Percentiles rank a stretch among this genome's conserved stretches.
phyloP scores from a whole-genome alignment of 2,329 filamentous ascomycete genomes.

The Daldinia sp. region DNA sequence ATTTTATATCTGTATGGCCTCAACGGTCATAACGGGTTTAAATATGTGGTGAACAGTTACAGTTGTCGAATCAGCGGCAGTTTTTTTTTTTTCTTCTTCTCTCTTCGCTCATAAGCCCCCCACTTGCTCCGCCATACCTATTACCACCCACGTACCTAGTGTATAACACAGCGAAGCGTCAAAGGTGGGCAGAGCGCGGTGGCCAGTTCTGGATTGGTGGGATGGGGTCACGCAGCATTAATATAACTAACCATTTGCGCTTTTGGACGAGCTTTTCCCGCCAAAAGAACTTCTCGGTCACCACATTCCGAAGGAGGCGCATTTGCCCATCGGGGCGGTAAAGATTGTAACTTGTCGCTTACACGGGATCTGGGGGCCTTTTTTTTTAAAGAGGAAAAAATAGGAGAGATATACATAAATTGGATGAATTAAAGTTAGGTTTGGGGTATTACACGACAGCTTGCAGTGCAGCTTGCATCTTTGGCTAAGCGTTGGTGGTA shows the following conservation, averaged over 20 bases:
- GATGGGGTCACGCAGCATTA: slow-evolving; percentile 20
- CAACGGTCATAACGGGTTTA: neutral
- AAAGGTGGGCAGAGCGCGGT: slow-evolving; percentile 14
- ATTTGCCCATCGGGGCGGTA: slow-evolving; percentile 28
- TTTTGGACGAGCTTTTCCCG: neutral
- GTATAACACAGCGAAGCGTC: slow-evolving; percentile 1
- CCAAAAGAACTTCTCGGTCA: slow-evolving; percentile 24
- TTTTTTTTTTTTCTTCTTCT: neutral
- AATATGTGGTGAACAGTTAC: neutral
- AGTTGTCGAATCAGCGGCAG: slow-evolving; percentile 30
- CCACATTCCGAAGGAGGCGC: slow-evolving; percentile 37
- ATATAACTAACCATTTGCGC: slow-evolving; percentile 11
- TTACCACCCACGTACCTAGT: neutral
- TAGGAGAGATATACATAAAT: neutral
- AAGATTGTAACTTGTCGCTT: neutral
- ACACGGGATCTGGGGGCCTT: neutral
- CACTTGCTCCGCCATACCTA: slow-evolving; percentile 17
- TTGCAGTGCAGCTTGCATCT: slow-evolving; percentile 5
- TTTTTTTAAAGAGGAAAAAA: neutral
- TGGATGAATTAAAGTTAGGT: slow-evolving; percentile 16
- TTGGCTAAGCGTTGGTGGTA: neutral
- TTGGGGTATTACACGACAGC: slow-evolving; percentile 6
- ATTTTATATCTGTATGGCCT: neutral
- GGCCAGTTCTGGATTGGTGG: slow-evolving; percentile 29
- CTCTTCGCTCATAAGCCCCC: slow-evolving; percentile 5